Evolutionary conservation across 1,284 basidiomycete genomes (phyloP).

Genomic region (Fomes fomentarius): DNA sequence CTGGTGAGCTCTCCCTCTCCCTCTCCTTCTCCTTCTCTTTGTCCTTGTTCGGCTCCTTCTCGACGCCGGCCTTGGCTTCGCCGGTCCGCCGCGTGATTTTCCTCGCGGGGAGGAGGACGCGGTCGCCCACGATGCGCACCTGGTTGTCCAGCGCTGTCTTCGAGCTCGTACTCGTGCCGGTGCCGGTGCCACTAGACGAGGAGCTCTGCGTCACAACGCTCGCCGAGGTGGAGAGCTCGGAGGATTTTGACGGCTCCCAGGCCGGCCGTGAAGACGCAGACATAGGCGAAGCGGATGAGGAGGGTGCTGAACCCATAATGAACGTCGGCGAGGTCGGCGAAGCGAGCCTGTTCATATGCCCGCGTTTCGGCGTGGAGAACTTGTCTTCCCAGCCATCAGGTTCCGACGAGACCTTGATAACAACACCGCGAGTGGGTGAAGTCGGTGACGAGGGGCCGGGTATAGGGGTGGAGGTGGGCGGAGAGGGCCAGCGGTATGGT

Average conservation of each 20-base stretch:
- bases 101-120: constrained; percentile 5
- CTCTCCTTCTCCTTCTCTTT: too few species aligned
- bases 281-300: neutral
- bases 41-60: neutral
- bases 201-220: neutral
- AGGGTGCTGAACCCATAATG: too few species aligned
- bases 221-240: neutral
- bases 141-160: neutral
- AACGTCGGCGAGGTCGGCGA: neutral
- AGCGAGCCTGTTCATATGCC: constrained; percentile 7
- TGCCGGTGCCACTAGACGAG: neutral
- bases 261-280: neutral
- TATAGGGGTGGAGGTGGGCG: neutral
- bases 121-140: constrained; percentile 6
- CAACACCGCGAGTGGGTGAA: neutral
- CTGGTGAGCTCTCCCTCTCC: neutral
- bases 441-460: neutral
- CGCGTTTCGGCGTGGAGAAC: constrained; percentile 21
- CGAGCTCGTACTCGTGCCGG: neutral
- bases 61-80: neutral
- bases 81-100: constrained; percentile 1
- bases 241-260: neutral
- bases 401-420: constrained; percentile 2
- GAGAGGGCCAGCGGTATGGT: too few species aligned
- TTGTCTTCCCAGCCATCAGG: constrained; percentile 18